A percentile compares a stretch with the other conserved stretches of the same genome.
Conservation (phyloP, 495 filamentous ascomycete species). For the Hypoxylon intermedium region DNA sequence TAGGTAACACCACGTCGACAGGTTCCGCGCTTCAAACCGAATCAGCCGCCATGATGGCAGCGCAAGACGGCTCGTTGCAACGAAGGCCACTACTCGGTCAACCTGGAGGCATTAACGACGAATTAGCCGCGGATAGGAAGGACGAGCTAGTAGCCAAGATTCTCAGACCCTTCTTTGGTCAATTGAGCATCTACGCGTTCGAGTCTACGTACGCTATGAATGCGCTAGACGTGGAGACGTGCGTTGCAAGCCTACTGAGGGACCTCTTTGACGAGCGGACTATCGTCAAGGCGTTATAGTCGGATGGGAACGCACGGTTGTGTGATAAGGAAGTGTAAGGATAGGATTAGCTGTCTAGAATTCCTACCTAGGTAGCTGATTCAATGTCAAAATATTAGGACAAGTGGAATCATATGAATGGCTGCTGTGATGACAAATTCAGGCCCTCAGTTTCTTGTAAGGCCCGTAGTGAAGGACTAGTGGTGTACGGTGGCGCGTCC, state of each 20-base stretch:
- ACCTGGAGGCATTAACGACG: slow-evolving; percentile 56
- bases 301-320: neutral
- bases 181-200: slow-evolving; percentile 89
- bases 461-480: no score
- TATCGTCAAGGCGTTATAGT: slow-evolving; percentile 61
- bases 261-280: slow-evolving; percentile 85
- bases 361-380: no score
- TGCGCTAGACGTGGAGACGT: slow-evolving; percentile 70
- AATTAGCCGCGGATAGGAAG: slow-evolving; percentile 59
- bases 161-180: slow-evolving; percentile 85
- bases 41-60: slow-evolving; percentile 39
- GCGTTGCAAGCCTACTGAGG: slow-evolving; percentile 69
- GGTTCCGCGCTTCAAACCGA: slow-evolving; percentile 36
- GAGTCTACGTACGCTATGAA: slow-evolving; percentile 90
- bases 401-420: neutral
- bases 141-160: slow-evolving; percentile 78
- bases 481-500: no score
- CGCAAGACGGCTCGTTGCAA: slow-evolving; percentile 12
- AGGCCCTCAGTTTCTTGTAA: no score
- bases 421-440: neutral
- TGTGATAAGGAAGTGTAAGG: neutral
- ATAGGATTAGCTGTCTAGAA: neutral
- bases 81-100: slow-evolving; percentile 56
- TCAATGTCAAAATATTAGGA: neutral
- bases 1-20: slow-evolving; percentile 58